These are phyloP conservation scores for Lagenidium giganteum DNA, from an alignment of 352 stramenopile species.

Conservation along the genomic window DNA sequence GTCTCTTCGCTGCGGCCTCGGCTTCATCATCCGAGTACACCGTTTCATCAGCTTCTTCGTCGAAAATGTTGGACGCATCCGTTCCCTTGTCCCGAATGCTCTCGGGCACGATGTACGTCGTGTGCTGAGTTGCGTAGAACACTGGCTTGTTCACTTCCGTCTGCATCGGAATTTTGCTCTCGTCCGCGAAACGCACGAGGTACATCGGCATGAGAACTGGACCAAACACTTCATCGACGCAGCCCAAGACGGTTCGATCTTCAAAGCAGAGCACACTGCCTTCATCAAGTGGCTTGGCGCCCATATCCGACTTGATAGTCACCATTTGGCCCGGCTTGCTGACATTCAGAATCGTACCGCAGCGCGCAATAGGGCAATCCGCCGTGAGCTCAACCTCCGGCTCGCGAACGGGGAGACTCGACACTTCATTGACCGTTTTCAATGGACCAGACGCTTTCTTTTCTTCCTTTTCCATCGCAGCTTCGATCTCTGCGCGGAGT, in stretches of 20 bases:
- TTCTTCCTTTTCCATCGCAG: constrained; percentile 68
- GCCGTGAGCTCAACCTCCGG: constrained; percentile 64
- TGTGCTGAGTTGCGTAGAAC: constrained; percentile 74
- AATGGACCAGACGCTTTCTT: constrained; percentile 37
- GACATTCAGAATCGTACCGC: constrained; percentile 60
- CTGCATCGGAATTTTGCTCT: constrained; percentile 55
- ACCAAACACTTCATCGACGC: constrained; percentile 82
- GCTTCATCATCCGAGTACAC: constrained; percentile 84
- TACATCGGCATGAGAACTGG: constrained; percentile 86
- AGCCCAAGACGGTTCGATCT: constrained; percentile 70
- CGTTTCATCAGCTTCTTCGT: constrained; percentile 75
- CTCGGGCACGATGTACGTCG: constrained; percentile 74
- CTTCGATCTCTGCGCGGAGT: constrained; percentile 71
- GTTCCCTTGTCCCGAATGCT: constrained; percentile 78
- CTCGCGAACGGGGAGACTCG: constrained; percentile 43
- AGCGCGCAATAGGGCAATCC: constrained; percentile 65
- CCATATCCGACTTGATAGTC: constrained; percentile 69
- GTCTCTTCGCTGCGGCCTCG: constrained; percentile 61
- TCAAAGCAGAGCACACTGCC: constrained; percentile 78
- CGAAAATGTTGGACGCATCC: constrained; percentile 83
- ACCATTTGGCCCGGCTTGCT: constrained; percentile 60
- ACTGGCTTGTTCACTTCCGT: constrained; percentile 36
- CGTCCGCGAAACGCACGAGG: constrained; percentile 70
- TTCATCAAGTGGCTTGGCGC: constrained; percentile 65
- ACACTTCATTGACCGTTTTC: constrained; percentile 67